Conservation (phyloP, 306 rosid genomes). For the Pterocarpus santalinus region DNA sequence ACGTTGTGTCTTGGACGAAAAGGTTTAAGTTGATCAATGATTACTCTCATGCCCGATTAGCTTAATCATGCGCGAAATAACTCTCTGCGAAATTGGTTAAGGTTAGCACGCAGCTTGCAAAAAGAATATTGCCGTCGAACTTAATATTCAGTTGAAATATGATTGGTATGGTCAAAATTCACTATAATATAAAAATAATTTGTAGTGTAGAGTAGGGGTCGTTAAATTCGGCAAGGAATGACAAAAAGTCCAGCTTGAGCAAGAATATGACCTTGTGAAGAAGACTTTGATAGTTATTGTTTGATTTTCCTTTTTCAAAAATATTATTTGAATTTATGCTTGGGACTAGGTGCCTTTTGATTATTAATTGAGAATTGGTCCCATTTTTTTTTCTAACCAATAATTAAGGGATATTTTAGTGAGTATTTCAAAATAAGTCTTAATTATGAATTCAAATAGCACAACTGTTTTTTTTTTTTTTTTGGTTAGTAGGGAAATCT, state of each 20-base stretch:
- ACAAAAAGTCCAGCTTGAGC: slow-evolving; percentile 36
- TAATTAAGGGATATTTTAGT: too few relatives aligned
- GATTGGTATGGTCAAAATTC: slow-evolving; percentile 15
- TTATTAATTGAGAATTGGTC: too few relatives aligned
- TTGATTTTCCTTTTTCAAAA: neutral
- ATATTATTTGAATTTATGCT: too few relatives aligned
- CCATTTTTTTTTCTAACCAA: too few relatives aligned
- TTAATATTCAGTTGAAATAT: neutral
- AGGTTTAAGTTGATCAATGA: neutral
- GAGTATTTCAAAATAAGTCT: too few relatives aligned
- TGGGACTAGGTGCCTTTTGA: too few relatives aligned
- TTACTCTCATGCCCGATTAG: neutral
- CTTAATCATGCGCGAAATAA: neutral
- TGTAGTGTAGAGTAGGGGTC: slow-evolving; percentile 9
- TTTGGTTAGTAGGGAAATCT: too few relatives aligned
- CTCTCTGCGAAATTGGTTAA: neutral
- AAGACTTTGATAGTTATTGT: slow-evolving; percentile 29
- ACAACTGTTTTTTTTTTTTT: too few relatives aligned
- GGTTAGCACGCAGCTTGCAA: slow-evolving; percentile 8
- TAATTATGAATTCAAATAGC: too few relatives aligned
- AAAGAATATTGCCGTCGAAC: neutral
- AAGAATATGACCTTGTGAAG: neutral
- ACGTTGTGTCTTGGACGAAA: slow-evolving; percentile 18
- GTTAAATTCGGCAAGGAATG: slow-evolving; percentile 38
- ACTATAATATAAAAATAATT: neutral